Evolutionary conservation across 2,329 filamentous ascomycete species (phyloP).

Genomic region (Cercospora zeina): DNA sequence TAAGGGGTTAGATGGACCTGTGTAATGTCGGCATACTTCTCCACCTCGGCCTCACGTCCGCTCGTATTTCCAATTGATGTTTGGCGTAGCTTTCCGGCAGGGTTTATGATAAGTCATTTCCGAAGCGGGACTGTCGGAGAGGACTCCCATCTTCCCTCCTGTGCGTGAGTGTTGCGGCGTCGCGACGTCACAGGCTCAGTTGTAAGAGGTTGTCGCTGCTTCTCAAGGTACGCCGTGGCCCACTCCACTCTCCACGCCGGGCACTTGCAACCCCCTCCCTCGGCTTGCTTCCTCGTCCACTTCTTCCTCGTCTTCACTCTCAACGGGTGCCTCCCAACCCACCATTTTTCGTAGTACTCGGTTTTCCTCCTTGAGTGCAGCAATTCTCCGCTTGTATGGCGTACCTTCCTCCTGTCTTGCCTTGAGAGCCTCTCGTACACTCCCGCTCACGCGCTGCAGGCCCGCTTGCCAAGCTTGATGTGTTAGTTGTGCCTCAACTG

Average conservation of each 20-base stretch:
- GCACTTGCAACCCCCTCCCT: constrained; percentile 13
- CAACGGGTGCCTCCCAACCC: constrained; percentile 47
- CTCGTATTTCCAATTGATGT: background rate
- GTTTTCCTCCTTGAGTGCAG: constrained; percentile 52
- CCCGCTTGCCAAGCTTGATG: constrained; percentile 54
- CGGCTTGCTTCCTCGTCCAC: constrained; percentile 21
- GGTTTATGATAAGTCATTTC: background rate
- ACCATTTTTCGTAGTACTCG: constrained; percentile 47
- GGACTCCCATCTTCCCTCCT: background rate
- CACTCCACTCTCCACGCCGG: constrained; percentile 11
- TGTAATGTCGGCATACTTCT: too few species aligned
- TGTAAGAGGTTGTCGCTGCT: background rate
- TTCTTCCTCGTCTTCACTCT: constrained; percentile 45
- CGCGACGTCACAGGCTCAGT: background rate
- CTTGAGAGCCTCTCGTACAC: constrained; percentile 45
- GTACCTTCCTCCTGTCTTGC: constrained; percentile 42
- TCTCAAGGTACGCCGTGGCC: constrained; percentile 10
- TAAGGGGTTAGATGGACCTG: too few species aligned
- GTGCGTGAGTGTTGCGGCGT: background rate
- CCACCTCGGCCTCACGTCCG: too few species aligned
- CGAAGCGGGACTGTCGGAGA: background rate
- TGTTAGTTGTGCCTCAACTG: constrained; percentile 49
- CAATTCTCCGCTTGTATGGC: constrained; percentile 43
- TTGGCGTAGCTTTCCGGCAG: background rate
- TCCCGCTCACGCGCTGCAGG: constrained; percentile 47